These are phyloP conservation scores for Heterobasidion irregulare DNA, from an alignment of 1,284 basidiomycete species.

Conservation along the genomic window DNA sequence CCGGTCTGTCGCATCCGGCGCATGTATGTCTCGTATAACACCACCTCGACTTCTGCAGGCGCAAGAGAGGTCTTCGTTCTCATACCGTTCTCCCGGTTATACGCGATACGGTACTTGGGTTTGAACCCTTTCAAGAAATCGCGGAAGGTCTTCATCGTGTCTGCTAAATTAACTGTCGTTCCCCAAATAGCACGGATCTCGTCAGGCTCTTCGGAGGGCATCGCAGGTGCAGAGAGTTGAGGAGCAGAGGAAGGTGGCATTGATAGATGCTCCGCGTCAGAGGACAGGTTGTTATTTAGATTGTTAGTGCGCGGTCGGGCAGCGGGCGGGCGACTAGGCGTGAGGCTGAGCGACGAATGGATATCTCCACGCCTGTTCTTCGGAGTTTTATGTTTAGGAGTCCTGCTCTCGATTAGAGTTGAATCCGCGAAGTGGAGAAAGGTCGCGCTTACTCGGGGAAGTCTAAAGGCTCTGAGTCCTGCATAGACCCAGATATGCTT, in stretches of 20 bases:
- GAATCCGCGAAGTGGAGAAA: neutral
- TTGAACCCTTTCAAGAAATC: slow-evolving; percentile 91
- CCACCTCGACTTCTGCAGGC: slow-evolving; percentile 60
- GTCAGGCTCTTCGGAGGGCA: slow-evolving; percentile 57
- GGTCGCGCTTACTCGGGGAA: slow-evolving; percentile 44
- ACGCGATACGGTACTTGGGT: slow-evolving; percentile 79
- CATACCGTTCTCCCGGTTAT: slow-evolving; percentile 62
- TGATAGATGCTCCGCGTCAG: slow-evolving; percentile 48
- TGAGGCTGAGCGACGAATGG: slow-evolving; percentile 64
- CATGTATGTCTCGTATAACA: slow-evolving; percentile 80
- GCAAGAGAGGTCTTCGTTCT: slow-evolving; percentile 46
- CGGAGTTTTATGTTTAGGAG: slow-evolving; percentile 39
- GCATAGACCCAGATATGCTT: slow-evolving; percentile 20
- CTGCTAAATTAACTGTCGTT: slow-evolving; percentile 85
- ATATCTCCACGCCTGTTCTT: slow-evolving; percentile 77
- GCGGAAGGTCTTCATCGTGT: slow-evolving; percentile 87
- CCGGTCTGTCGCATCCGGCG: slow-evolving; percentile 85
- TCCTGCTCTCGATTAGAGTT: slow-evolving; percentile 9
- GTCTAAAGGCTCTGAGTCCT: slow-evolving; percentile 54
- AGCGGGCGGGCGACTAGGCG: slow-evolving; percentile 42
- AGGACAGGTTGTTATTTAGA: slow-evolving; percentile 36
- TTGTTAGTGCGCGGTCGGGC: slow-evolving; percentile 19
- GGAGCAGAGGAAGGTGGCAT: slow-evolving; percentile 58
- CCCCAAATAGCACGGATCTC: slow-evolving; percentile 94
- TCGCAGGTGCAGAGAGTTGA: slow-evolving; percentile 53